These are phyloP conservation scores for Parathielavia appendiculata DNA, from an alignment of 495 filamentous ascomycete species.

Conservation along the genomic window DNA sequence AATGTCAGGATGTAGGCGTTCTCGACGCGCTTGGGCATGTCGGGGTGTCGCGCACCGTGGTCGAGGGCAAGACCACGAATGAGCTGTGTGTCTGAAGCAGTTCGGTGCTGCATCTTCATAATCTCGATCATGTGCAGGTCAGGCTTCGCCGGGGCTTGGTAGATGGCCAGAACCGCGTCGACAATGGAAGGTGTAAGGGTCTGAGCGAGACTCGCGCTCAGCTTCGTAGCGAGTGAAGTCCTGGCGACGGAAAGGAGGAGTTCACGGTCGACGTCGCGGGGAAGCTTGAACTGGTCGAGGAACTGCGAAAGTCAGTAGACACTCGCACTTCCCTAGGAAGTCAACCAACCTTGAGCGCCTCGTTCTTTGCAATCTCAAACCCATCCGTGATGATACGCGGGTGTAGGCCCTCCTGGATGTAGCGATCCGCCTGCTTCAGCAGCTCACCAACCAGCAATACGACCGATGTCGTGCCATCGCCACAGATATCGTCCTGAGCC, in stretches of 20 bases:
- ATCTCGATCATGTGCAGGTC: conserved; percentile 99
- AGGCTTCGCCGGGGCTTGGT: conserved; percentile 81
- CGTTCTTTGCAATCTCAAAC: conserved; percentile 92
- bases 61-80: conserved; percentile 91
- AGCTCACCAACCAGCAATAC: conserved; percentile 94
- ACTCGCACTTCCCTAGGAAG: background rate
- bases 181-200: conserved; percentile 90
- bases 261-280: conserved; percentile 82
- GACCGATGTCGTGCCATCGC: conserved; percentile 95
- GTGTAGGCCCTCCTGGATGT: conserved; percentile 91
- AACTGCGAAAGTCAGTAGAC: conserved; percentile 55
- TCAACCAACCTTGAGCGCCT: conserved; percentile 67
- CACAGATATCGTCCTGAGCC: conserved; percentile 96
- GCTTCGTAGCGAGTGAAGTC: conserved; percentile 90
- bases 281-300: conserved; percentile 88
- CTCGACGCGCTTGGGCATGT: conserved; percentile 95
- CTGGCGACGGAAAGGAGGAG: conserved; percentile 89
- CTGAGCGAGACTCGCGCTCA: conserved; percentile 81
- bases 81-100: conserved; percentile 90
- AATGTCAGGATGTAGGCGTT: conserved; percentile 93
- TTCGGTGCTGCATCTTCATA: conserved; percentile 99
- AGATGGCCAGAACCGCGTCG: conserved; percentile 92
- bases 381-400: conserved; percentile 96
- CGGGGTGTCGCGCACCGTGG: conserved; percentile 92
- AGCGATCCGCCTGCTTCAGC: conserved; percentile 92